Evolutionary conservation across 1,284 basidiomycete species (phyloP).

Genomic region (Exobasidium rhododendri): DNA sequence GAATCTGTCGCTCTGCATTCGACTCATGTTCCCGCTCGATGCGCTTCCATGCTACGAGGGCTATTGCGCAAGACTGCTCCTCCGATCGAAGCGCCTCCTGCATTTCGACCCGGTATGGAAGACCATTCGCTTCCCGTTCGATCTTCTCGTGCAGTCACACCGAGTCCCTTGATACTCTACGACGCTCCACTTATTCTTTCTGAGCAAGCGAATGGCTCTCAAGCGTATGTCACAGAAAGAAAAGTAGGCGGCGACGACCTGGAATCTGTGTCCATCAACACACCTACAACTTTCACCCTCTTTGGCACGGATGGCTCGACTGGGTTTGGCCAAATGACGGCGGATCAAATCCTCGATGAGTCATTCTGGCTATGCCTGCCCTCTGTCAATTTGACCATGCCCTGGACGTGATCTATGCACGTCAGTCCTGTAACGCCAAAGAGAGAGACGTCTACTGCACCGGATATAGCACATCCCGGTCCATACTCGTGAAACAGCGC

Average conservation of each 20-base stretch:
- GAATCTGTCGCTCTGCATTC: constrained; percentile 44
- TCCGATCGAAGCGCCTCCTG: not conserved
- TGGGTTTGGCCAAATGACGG: not conserved
- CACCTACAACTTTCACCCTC: too few relatives aligned
- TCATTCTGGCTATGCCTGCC: not conserved
- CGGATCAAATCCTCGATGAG: constrained; percentile 3
- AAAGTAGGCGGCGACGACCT: too few relatives aligned
- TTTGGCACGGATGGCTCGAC: not conserved
- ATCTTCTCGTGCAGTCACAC: not conserved
- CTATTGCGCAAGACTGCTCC: constrained; percentile 21
- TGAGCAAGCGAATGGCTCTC: not conserved
- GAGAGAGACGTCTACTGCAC: too few relatives aligned
- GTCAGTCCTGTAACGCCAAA: too few relatives aligned
- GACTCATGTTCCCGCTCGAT: constrained; percentile 44
- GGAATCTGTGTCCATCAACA: too few relatives aligned
- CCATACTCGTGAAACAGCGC: too few relatives aligned
- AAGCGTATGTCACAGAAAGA: not conserved
- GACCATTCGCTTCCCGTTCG: not conserved
- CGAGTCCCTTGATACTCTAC: not conserved
- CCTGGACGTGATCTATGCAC: too few relatives aligned
- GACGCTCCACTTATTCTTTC: not conserved
- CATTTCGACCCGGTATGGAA: not conserved
- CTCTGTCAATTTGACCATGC: too few relatives aligned
- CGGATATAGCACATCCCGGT: too few relatives aligned
- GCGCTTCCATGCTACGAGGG: constrained; percentile 42